Base-by-base conservation (phyloP, 2,329 filamentous ascomycete species). In the Exophiala dermatitidis region DNA sequence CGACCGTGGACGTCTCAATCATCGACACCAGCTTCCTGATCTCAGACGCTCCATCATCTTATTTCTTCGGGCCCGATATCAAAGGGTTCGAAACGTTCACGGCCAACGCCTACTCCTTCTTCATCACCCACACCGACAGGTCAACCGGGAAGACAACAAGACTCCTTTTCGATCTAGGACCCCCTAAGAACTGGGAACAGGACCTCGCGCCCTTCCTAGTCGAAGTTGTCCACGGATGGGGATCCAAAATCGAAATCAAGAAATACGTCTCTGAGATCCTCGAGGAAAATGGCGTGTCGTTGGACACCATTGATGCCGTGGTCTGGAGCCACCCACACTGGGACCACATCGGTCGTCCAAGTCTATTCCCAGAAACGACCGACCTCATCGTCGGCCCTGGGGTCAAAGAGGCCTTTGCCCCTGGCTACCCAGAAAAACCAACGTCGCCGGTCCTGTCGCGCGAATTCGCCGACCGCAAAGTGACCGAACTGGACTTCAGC, bases 351-450 rank as follows among this genome's bases (percentile, higher is more conserved):
- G 36, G 36, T 7, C 6, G 10, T 5, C 5, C 55, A 4, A 59
- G 57, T 2, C 56, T 51, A 1, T 62, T 57, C 48, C 54, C 54
- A 9, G 2, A 32, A 2, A 42, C 51, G n/a, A 77, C 76, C 0
- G 69, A 74, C 8, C 61, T 82, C 0, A 59, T 81, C 28, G 77
- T 81, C 3, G 79, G 78, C 0, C 73, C 77, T 0, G 77, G 78
- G 0, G 75, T 80, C 63, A 75, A 72, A 46, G 55, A 70, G 2
- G 65, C 64, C 0, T 71, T 75, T 59, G 60, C 73, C 2, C 78
- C 77, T 0, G 77, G 75, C 0, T 76, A 69, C 46, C 78, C 77
- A 0, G 54, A 60, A 1, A 68, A 71, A 19, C 62, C 66, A 2
- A 58, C 71, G 0, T 68, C 67, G 50, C 47, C 57, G 3, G 46